Evolutionary conservation across 106 monocot species (phyloP), one percentile per base, ranked within the genome.

Genomic region (Platanthera zijinensis): DNA sequence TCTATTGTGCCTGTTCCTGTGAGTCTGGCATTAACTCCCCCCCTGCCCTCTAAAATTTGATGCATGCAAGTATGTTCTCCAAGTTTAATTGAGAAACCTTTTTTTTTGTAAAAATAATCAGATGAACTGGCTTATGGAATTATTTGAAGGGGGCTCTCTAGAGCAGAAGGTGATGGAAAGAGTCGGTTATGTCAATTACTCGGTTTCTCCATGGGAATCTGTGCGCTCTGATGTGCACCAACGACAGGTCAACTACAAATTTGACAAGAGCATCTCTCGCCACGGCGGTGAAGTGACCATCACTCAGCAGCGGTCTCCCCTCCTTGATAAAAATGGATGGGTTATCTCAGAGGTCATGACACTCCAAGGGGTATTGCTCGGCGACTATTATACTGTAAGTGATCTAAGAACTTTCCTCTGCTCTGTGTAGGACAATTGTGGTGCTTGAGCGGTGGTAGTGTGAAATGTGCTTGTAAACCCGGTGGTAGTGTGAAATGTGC

Each of bases 311-410:
- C 87, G 82, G 47, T 87, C 87, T 48, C 85, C 80, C 15, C 48
- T 89, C 7, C 75, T 75, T 22, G 87, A 95, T 57, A 81, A 51
- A 68, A 89, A 82, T 74, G 85, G 87, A 30, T 95, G 89, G 89
- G 4, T 86, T 72, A 78, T 95, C 30, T 89, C 92, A 69, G 95
- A 95, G 68, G 89, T 87, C 50, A 80, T 86, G 80, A 74, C 83
- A 21, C 84, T 89, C 50, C 82, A 85, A 75, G 86, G 91, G 6
- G 57, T 91, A 9, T 75, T 86, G 6, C 79, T 89, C 51, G 85
- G 87, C 25, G 89, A 95, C 72, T 84, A 87, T 69, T 92, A 89
- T 57, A 85, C 75, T 28, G 95, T 95, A 89, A 53, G 84, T 7
- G 63, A 72, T 48, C 13, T 8, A 21, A 14, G 48, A 67, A 67